Percentiles rank a stretch among this genome's conserved stretches.
Evolutionary conservation across 2,329 filamentous ascomycete genomes (phyloP).

Genomic region (Cladobotryum protrusum): DNA sequence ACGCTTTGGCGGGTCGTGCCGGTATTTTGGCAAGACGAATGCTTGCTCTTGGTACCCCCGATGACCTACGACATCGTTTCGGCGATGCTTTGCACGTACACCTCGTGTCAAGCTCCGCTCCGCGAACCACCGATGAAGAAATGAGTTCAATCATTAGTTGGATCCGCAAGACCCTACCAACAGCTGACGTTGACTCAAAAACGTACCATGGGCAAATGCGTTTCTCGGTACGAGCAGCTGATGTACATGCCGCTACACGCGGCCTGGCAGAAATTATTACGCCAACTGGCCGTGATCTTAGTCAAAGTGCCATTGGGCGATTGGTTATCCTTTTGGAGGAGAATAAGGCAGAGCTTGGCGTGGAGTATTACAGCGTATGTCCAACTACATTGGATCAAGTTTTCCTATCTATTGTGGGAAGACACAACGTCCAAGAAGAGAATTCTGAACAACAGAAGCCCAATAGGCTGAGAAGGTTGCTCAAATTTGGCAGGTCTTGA

Average conservation of each 20-base stretch:
- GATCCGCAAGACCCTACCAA: slow-evolving; percentile 55
- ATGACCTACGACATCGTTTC: slow-evolving; percentile 65
- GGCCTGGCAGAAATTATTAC: slow-evolving; percentile 17
- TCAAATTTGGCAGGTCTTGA: neutral
- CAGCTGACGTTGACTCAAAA: slow-evolving; percentile 63
- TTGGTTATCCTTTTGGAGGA: slow-evolving; percentile 70
- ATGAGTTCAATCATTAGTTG: slow-evolving; percentile 62
- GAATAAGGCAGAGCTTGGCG: slow-evolving; percentile 58
- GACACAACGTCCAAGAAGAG: slow-evolving; percentile 74
- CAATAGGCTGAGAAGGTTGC: slow-evolving; percentile 10
- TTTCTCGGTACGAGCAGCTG: slow-evolving; percentile 63
- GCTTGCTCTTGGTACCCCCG: slow-evolving; percentile 74
- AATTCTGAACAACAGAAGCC: slow-evolving; percentile 38
- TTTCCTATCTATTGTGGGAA: slow-evolving; percentile 76
- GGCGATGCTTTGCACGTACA: slow-evolving; percentile 79
- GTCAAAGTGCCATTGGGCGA: slow-evolving; percentile 53
- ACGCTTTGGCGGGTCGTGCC: slow-evolving; percentile 74
- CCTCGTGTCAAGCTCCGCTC: slow-evolving; percentile 67
- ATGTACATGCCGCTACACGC: slow-evolving; percentile 26
- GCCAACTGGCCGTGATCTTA: slow-evolving; percentile 18
- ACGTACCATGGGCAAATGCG: slow-evolving; percentile 80
- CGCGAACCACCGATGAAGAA: slow-evolving; percentile 62
- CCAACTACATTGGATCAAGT: slow-evolving; percentile 88
- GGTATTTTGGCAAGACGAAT: slow-evolving; percentile 83
- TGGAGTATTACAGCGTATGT: slow-evolving; percentile 82